Percentiles rank a stretch among this genome's conserved stretches.
Conservation (phyloP, 2,329 filamentous ascomycete species). For the Diaporthe caulivora region DNA sequence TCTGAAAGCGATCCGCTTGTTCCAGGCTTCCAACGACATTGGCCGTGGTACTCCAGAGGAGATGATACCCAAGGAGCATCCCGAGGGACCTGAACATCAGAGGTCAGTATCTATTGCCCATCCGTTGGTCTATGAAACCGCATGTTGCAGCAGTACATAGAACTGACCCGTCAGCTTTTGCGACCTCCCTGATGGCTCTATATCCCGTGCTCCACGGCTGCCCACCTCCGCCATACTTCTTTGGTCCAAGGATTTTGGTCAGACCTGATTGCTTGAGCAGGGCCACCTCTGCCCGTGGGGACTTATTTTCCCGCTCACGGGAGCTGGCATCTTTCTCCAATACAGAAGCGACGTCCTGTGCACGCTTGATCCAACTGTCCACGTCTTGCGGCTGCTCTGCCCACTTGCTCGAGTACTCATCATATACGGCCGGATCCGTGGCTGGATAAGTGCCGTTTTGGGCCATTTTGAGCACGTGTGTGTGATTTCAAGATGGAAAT, state of each 20-base stretch:
- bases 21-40: slow-evolving; percentile 71
- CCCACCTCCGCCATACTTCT: slow-evolving; percentile 57
- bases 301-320: slow-evolving; percentile 55
- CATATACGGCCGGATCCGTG: slow-evolving; percentile 54
- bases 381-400: slow-evolving; percentile 48
- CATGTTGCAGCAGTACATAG: no score
- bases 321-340: slow-evolving; percentile 50
- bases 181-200: slow-evolving; percentile 71
- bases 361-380: slow-evolving; percentile 54
- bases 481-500: background rate
- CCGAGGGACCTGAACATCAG: slow-evolving; percentile 62
- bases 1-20: slow-evolving; percentile 68
- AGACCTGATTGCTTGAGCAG: slow-evolving; percentile 57
- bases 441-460: background rate
- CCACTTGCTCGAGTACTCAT: slow-evolving; percentile 53
- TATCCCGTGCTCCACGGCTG: slow-evolving; percentile 65
- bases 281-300: slow-evolving; percentile 54
- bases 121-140: background rate
- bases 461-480: slow-evolving; percentile 4
- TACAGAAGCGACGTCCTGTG: slow-evolving; percentile 53
- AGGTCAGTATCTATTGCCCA: background rate
- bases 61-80: slow-evolving; percentile 75
- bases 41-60: slow-evolving; percentile 73
- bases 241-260: slow-evolving; percentile 53
- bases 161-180: slow-evolving; percentile 70